Conservation (phyloP, 495 filamentous ascomycete genomes). For the Platismatia glauca region DNA sequence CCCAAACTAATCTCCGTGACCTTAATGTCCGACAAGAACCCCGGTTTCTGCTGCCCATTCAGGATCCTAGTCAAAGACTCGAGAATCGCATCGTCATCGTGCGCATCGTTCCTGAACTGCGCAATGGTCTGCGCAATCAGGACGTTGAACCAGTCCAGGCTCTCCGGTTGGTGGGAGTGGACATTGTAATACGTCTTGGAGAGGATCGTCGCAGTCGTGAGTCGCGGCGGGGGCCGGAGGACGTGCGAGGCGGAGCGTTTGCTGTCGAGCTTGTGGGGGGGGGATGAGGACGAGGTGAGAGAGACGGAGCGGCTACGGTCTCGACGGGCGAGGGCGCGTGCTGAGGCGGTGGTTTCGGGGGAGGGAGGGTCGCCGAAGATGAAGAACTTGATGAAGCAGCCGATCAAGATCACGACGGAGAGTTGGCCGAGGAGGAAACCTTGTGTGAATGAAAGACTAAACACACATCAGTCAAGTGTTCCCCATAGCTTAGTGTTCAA, state of each 20-base stretch:
- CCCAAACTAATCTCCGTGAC: slow-evolving; percentile 89
- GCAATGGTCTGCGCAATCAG: slow-evolving; percentile 94
- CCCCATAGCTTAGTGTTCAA: slow-evolving; percentile 4
- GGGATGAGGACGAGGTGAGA: slow-evolving; percentile 32
- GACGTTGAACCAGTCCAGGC: slow-evolving; percentile 99
- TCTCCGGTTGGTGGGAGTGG: slow-evolving; percentile 92
- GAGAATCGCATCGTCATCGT: slow-evolving; percentile 81
- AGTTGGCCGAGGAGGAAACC: slow-evolving; percentile 90
- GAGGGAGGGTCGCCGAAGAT: slow-evolving; percentile 92
- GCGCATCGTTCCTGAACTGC: slow-evolving; percentile 83
- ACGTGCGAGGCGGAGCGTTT: slow-evolving; percentile 70
- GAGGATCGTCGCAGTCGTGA: slow-evolving; percentile 83
- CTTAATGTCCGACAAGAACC: slow-evolving; percentile 84
- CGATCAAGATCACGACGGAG: slow-evolving; percentile 79
- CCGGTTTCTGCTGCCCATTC: slow-evolving; percentile 76
- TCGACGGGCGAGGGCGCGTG: slow-evolving; percentile 61
- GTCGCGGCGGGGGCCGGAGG: slow-evolving; percentile 53
- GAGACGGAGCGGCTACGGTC: slow-evolving; percentile 59
- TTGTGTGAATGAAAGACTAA: slow-evolving; percentile 79
- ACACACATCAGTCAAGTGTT: neutral
- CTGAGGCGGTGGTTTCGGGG: slow-evolving; percentile 59
- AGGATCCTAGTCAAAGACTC: slow-evolving; percentile 80
- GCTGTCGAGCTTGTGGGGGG: slow-evolving; percentile 37
- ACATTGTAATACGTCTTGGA: slow-evolving; percentile 98
- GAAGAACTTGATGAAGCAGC: slow-evolving; percentile 98